A percentile compares a stretch with the other conserved stretches of the same genome.
Conservation (phyloP, 164 flowering plant species). For the Macadamia tetraphylla region DNA sequence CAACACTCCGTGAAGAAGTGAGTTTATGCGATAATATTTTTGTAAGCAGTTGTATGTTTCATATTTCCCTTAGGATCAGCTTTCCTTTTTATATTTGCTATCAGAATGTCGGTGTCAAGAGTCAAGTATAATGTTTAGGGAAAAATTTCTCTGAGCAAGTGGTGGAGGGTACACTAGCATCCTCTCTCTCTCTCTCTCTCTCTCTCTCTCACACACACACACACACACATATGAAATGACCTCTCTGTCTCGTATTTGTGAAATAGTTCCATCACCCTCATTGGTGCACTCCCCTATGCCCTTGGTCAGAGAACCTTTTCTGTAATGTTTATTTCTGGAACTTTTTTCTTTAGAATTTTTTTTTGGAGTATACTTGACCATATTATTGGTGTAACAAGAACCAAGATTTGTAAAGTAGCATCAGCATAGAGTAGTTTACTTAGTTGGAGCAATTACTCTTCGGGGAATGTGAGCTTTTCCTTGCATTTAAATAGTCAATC, state of each 20-base stretch:
- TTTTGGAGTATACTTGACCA: background rate
- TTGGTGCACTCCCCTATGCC: too few species aligned
- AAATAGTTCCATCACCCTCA: too few species aligned
- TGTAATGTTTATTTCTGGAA: too few species aligned
- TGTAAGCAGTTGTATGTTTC: background rate
- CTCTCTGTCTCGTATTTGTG: too few species aligned
- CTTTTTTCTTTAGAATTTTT: background rate
- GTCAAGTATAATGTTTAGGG: background rate
- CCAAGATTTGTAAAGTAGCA: background rate
- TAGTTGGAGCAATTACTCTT: background rate
- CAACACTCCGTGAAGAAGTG: slow-evolving; percentile 18
- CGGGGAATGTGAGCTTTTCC: background rate
- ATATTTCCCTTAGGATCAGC: background rate
- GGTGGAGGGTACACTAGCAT: too few species aligned
- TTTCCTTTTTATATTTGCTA: background rate
- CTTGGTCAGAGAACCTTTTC: too few species aligned
- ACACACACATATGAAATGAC: too few species aligned
- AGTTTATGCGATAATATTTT: slow-evolving; percentile 4
- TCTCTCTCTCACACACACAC: too few species aligned
- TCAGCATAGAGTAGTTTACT: background rate
- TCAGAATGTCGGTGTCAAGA: background rate
- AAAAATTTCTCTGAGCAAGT: too few species aligned
- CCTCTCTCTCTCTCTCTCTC: too few species aligned
- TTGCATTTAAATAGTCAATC: background rate
- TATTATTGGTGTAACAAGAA: background rate